Evolutionary conservation across 2,329 filamentous ascomycete species (phyloP), one percentile per base, ranked within the genome.

Genomic region (Exophiala xenobiotica): DNA sequence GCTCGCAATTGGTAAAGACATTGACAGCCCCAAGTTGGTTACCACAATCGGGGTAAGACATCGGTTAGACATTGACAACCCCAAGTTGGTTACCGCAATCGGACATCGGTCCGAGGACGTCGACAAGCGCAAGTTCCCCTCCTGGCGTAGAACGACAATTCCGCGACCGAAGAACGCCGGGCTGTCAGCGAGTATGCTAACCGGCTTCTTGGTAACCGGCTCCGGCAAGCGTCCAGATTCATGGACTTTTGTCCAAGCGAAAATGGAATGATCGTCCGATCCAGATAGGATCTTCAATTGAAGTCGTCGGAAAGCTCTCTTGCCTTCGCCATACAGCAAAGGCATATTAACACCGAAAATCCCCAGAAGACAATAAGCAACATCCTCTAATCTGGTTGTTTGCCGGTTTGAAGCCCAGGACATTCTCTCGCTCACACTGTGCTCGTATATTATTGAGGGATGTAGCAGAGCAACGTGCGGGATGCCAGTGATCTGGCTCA

Each of bases 301-400:
- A 1, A 60, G 47, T 3, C 59, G 31, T 24, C 33, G 19, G 24
- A 66, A 67, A 6, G 64, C 64, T 14, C 57, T 62, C 7, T 48
- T 46, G 5, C 63, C 62, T 35, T 67, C 65, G 1, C 74, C 74
- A 43, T 77, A 77, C 0, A 76, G 44, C 3, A 75, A 56, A 0
- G 73, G 67, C 68, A 77, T 74, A 29, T 71, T 67, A 19, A 77
- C 64, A 1, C 64, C 63, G 22, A 77, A 77, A 0, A 77, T 64
- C 0, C 74, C 74, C 3, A 77, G 53, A 0, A 77, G 60, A 7
- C 66, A 74, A 33, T 77, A 77, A 0, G 72, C 72, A n/a, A 65
- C 65, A 31, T 77, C 75, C 40, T 77, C 74, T 0, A 48, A 3
- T 2, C 67, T 50, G 0, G 61, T 65, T 0, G 72, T 74, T 3